Evolutionary conservation across 2,329 filamentous ascomycete species (phyloP).

Genomic region (Diaporthe ampelina): DNA sequence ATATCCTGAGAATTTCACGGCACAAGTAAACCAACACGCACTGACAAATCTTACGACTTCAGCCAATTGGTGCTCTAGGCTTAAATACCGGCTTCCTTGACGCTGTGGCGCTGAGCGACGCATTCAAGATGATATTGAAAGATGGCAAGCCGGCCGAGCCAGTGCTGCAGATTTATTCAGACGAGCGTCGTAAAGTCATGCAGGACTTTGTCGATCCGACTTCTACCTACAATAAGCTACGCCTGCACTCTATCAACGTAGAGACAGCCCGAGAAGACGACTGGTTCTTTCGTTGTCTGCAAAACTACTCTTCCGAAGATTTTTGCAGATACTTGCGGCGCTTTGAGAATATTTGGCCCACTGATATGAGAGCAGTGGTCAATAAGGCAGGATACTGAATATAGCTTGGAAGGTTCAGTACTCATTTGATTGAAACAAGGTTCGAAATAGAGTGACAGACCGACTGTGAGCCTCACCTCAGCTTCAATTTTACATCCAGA

Average conservation of each 20-base stretch:
- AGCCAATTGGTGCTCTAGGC: not conserved
- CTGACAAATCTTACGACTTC: not conserved
- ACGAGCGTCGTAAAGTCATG: constrained; percentile 11
- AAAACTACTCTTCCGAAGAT: not conserved
- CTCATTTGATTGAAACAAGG: too few relatives aligned
- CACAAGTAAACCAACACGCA: not conserved
- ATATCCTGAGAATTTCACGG: not conserved
- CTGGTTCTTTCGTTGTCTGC: constrained; percentile 2
- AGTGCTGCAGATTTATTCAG: not conserved
- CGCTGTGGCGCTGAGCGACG: constrained; percentile 11
- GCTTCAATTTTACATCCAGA: too few relatives aligned
- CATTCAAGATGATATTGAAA: not conserved
- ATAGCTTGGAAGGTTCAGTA: too few relatives aligned
- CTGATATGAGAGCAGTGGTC: not conserved
- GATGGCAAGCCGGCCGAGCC: not conserved
- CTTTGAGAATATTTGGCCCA: not conserved
- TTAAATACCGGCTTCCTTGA: constrained; percentile 1
- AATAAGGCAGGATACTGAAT: not conserved
- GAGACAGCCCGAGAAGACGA: not conserved
- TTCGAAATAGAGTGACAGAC: too few relatives aligned
- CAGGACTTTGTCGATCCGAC: constrained; percentile 1
- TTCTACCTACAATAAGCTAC: constrained; percentile 2
- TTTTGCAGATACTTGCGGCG: not conserved
- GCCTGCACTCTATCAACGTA: constrained; percentile 8
- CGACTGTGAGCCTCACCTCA: too few relatives aligned